phyloP scores from a whole-genome alignment of 2,329 filamentous ascomycete genomes.

The Teratosphaeria gauchensis region DNA sequence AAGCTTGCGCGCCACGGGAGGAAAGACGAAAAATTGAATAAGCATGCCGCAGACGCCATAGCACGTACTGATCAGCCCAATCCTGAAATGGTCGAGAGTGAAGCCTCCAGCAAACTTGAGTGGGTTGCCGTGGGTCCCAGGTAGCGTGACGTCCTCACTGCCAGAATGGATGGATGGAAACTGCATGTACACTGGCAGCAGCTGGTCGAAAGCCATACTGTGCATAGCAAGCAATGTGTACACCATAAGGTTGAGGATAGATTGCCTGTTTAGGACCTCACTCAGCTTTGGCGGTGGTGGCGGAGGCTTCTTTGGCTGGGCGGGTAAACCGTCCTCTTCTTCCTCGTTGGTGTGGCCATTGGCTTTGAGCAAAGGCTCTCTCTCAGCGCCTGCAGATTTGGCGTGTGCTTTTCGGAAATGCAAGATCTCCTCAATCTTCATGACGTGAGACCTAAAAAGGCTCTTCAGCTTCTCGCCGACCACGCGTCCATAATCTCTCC shows the following conservation, averaged over 20 bases:
- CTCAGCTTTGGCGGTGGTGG: conserved; percentile 35
- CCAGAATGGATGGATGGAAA: conserved; percentile 41
- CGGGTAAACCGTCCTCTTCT: conserved; percentile 8
- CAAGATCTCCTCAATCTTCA: conserved; percentile 1
- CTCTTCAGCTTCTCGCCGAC: conserved; percentile 55
- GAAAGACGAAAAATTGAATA: conserved; percentile 80
- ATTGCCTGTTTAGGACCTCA: conserved; percentile 66
- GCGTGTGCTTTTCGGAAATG: background rate
- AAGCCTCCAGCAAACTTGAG: conserved; percentile 79
- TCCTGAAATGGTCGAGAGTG: conserved; percentile 59
- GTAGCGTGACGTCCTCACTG: conserved; percentile 30
- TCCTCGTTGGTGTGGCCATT: conserved; percentile 5
- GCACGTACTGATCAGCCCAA: conserved; percentile 75
- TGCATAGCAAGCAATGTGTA: conserved; percentile 67
- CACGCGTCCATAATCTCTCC: conserved; percentile 64
- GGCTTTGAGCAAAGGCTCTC: conserved; percentile 18
- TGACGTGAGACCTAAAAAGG: conserved; percentile 1
- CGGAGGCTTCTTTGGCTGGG: conserved; percentile 12
- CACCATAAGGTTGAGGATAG: conserved; percentile 61
- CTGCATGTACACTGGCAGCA: conserved; percentile 82
- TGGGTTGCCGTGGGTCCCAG: conserved; percentile 47
- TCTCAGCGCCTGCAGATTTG: conserved; percentile 9
- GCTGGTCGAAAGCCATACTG: conserved; percentile 74
- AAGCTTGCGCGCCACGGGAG: conserved; percentile 59
- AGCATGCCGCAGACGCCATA: conserved; percentile 73